phyloP scores from a whole-genome alignment of 2,329 filamentous ascomycete species.

The Monosporascus sp. region DNA sequence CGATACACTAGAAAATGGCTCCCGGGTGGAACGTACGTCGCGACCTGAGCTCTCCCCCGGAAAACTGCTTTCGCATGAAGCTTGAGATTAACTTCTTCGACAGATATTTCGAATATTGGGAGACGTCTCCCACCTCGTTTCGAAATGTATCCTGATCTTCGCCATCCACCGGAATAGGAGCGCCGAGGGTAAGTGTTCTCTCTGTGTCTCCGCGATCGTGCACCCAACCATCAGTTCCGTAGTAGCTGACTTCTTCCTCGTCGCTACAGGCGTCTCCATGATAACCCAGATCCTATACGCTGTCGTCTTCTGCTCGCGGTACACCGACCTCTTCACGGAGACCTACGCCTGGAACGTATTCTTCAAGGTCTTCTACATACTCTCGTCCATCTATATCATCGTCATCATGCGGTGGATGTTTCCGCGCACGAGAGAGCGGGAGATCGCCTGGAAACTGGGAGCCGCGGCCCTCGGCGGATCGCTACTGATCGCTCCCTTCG shows the following conservation, averaged over 20 bases:
- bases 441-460: constrained; percentile 91
- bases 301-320: constrained; percentile 79
- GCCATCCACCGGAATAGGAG: constrained; percentile 85
- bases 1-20: constrained; percentile 12
- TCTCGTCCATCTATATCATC: constrained; percentile 80
- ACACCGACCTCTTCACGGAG: constrained; percentile 72
- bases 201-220: background rate
- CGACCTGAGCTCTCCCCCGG: background rate
- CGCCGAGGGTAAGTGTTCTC: constrained; percentile 61
- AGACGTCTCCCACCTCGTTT: constrained; percentile 78
- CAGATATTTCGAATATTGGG: constrained; percentile 71
- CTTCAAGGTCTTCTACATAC: constrained; percentile 87
- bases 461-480: constrained; percentile 63
- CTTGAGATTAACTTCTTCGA: constrained; percentile 1
- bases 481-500: constrained; percentile 64
- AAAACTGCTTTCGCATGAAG: background rate
- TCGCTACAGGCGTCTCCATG: constrained; percentile 69
- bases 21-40: constrained; percentile 22
- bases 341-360: constrained; percentile 63
- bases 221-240: background rate
- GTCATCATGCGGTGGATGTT: constrained; percentile 82
- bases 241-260: background rate
- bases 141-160: constrained; percentile 87
- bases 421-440: constrained; percentile 81
- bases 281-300: constrained; percentile 88